Conservation (phyloP, 805 yeast genomes). For the Naumovozyma castellii region DNA sequence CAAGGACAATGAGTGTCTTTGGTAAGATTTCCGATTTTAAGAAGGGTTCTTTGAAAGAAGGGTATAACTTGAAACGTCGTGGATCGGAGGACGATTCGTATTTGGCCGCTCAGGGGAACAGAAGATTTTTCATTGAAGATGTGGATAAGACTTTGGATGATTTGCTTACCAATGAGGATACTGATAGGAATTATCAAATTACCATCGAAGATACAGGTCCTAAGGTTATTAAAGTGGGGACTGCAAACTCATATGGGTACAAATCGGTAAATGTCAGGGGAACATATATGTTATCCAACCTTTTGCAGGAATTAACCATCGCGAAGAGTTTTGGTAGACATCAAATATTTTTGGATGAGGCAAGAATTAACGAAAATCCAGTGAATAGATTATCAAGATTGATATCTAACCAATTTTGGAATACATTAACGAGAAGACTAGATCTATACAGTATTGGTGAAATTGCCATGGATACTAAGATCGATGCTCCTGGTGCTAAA, state of each 20-base stretch:
- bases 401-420: conserved; percentile 75
- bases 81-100: conserved; percentile 46
- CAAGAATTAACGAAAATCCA: conserved; percentile 77
- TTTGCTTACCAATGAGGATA: conserved; percentile 67
- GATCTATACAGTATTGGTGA: conserved; percentile 51
- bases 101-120: conserved; percentile 30
- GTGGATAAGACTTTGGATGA: conserved; percentile 64
- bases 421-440: conserved; percentile 58
- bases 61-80: conserved; percentile 35
- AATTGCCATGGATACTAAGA: conserved; percentile 74
- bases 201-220: conserved; percentile 82
- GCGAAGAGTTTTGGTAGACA: conserved; percentile 75
- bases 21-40: conserved; percentile 25
- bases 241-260: conserved; percentile 77
- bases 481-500: conserved; percentile 49
- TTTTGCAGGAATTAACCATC: conserved; percentile 79
- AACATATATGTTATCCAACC: conserved; percentile 78
- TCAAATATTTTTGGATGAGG: conserved; percentile 73
- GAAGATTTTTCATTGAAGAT: conserved; percentile 57
- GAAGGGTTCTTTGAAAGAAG: conserved; percentile 8
- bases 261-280: conserved; percentile 69
- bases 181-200: conserved; percentile 75
- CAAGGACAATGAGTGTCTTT: conserved; percentile 47
- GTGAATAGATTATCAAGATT: conserved; percentile 66
- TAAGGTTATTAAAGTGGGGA: conserved; percentile 67